Base-by-base conservation (phyloP, 352 stramenopile genomes). In the Pythium sp. region DNA sequence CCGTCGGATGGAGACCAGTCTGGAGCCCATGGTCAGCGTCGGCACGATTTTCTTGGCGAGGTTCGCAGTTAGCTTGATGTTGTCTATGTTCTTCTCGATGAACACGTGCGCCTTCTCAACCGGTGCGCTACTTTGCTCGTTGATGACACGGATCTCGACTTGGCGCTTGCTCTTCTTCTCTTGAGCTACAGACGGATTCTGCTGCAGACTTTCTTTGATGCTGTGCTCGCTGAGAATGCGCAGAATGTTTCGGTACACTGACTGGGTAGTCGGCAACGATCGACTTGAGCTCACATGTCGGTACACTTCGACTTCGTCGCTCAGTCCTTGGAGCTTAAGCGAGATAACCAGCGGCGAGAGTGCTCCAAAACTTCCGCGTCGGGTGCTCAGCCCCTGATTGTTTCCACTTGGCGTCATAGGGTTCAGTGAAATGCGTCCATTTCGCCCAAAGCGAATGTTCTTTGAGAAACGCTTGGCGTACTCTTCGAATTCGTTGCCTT, bases 171-270 rank as follows among this genome's bases (percentile, higher is more conserved):
- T 30, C 30, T 77, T 75, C 47, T 84, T 82, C 8, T 81, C 74
- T 11, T 80, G 71, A 4, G 75, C 61, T 12, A 76, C 71, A 30
- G 90, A 90, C 3, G 81, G 80, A 34, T 90, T 89, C 57, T 88
- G 77, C 43, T 91, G 81, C 6, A 91, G 63, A 36, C 83, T 89
- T 65, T 91, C 83, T 36, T 89, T 88, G 46, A 90, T 85, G 3
- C 81, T 81, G 53, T 87, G 67, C 9, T 86, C 73, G 22, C 77
- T 53, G 15, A 91, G 62, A 49, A 77, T 65, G 0, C 74, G 71
- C n/a, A 91, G 57, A 12, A 91, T 70, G 5, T 56, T 75, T 6
- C 81, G 72, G 58, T 81, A 90, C 5, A 90, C 66, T 1, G 78
- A 85, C 56, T 87, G 81, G 11, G 84, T 75, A 0, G 81, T 91